These are phyloP conservation scores for Trapa incisa DNA, from an alignment of 345 rosid species.

Conservation along the genomic window DNA sequence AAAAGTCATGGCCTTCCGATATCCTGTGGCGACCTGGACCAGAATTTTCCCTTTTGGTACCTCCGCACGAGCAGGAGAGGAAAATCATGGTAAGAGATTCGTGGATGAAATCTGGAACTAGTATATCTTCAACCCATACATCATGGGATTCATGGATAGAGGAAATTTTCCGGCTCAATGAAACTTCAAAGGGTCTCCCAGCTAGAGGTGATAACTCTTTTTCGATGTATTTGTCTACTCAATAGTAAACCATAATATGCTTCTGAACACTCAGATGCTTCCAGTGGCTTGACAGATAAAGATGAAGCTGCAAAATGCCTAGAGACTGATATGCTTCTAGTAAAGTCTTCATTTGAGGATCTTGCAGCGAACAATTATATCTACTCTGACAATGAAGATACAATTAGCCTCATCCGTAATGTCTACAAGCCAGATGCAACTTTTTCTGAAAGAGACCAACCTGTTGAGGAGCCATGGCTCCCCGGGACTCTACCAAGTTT, in stretches of 20 bases:
- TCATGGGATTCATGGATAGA: conserved; percentile 85
- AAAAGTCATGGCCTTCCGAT: conserved; percentile 37
- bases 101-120: conserved; percentile 42
- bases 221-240: conserved; percentile 12
- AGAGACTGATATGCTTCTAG: conserved; percentile 16
- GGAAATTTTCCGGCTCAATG: conserved; percentile 30
- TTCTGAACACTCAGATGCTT: conserved; percentile 84
- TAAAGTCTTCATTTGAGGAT: conserved; percentile 25
- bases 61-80: conserved; percentile 27
- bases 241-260: conserved; percentile 24
- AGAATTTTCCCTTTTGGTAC: conserved; percentile 56
- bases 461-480: conserved; percentile 94
- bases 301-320: conserved; percentile 16
- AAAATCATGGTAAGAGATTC: conserved; percentile 61
- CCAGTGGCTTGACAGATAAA: conserved; percentile 95
- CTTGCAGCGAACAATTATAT: conserved; percentile 23
- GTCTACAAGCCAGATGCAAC: conserved; percentile 16
- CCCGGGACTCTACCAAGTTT: conserved; percentile 20
- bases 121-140: conserved; percentile 20
- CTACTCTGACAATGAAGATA: conserved; percentile 18
- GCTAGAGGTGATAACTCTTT: conserved; percentile 46
- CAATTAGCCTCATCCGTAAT: conserved; percentile 14
- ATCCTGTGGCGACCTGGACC: conserved; percentile 83
- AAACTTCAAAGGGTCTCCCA: conserved; percentile 21
- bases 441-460: conserved; percentile 47